These are phyloP conservation scores for Ceratocystis cubensis DNA, from an alignment of 2,329 filamentous ascomycete species.

Conservation along the genomic window DNA sequence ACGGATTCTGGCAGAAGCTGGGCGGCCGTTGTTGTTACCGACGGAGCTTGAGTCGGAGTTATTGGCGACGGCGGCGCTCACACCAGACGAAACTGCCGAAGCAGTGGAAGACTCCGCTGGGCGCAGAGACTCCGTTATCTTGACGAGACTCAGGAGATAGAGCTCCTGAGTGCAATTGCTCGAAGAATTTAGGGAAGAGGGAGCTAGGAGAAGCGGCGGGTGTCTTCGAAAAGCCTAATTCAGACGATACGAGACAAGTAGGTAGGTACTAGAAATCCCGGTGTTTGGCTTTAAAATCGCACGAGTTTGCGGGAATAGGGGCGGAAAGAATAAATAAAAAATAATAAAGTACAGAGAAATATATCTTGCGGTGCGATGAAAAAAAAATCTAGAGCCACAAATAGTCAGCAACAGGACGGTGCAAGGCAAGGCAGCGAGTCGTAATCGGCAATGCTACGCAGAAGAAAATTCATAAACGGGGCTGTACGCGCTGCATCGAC, in stretches of 20 bases:
- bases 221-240: slow-evolving; percentile 3
- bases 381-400: not conserved
- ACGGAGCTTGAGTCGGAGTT: slow-evolving; percentile 15
- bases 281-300: not conserved
- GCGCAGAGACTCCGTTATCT: slow-evolving; percentile 22
- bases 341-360: slow-evolving; percentile 1
- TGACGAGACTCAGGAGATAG: slow-evolving; percentile 20
- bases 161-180: slow-evolving; percentile 19
- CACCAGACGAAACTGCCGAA: slow-evolving; percentile 21
- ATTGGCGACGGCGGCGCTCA: slow-evolving; percentile 18
- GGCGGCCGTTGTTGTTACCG: slow-evolving; percentile 15
- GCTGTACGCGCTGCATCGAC: not conserved
- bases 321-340: not conserved
- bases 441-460: not conserved
- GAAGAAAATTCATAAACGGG: not conserved
- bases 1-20: slow-evolving; percentile 19
- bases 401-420: not conserved
- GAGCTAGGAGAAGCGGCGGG: not conserved
- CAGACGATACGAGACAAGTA: not conserved
- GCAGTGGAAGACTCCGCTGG: slow-evolving; percentile 21
- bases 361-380: not conserved
- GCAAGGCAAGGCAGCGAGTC: no score
- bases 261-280: not conserved
- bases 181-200: not conserved
- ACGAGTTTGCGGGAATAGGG: not conserved